Conservation (phyloP, 1,139 yeast species). For the Kodamaea sp. region DNA sequence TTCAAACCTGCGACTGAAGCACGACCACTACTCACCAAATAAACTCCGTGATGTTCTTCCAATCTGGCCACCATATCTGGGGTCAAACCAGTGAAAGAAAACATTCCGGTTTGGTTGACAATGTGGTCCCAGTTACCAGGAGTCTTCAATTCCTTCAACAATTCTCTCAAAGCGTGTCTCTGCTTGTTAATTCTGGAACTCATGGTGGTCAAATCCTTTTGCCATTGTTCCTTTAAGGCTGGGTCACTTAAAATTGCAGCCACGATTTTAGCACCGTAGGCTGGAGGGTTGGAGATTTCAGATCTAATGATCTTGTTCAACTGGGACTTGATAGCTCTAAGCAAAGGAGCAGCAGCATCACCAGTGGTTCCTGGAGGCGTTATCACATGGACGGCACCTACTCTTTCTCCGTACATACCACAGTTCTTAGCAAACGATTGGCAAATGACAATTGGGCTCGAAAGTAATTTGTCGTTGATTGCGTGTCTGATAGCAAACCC, state of each 20-base stretch:
- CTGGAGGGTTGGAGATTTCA: slow-evolving; percentile 91
- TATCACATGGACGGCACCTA: slow-evolving; percentile 84
- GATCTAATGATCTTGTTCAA: slow-evolving; percentile 77
- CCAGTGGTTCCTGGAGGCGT: slow-evolving; percentile 44
- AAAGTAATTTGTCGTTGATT: slow-evolving; percentile 47
- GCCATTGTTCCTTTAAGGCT: slow-evolving; percentile 76
- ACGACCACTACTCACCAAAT: slow-evolving; percentile 81
- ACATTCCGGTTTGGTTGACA: slow-evolving; percentile 93
- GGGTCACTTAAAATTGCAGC: slow-evolving; percentile 70
- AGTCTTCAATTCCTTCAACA: slow-evolving; percentile 62
- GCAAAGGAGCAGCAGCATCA: slow-evolving; percentile 9
- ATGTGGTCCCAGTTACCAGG: slow-evolving; percentile 95
- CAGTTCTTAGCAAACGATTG: slow-evolving; percentile 98
- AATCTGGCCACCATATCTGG: slow-evolving; percentile 79
- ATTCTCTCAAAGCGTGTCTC: slow-evolving; percentile 67
- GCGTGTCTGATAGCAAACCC: slow-evolving; percentile 88
- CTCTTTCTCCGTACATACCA: slow-evolving; percentile 98
- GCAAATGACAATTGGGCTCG: slow-evolving; percentile 66
- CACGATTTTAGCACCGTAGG: slow-evolving; percentile 93
- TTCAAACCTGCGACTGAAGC: slow-evolving; percentile 94
- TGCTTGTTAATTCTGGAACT: slow-evolving; percentile 77
- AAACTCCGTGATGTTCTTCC: slow-evolving; percentile 76
- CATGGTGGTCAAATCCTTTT: slow-evolving; percentile 83
- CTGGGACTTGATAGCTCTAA: slow-evolving; percentile 66
- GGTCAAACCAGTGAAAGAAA: slow-evolving; percentile 86